These are phyloP conservation scores for Aspergillus conjunctus DNA, from an alignment of 495 filamentous ascomycete species.

Conservation along the genomic window DNA sequence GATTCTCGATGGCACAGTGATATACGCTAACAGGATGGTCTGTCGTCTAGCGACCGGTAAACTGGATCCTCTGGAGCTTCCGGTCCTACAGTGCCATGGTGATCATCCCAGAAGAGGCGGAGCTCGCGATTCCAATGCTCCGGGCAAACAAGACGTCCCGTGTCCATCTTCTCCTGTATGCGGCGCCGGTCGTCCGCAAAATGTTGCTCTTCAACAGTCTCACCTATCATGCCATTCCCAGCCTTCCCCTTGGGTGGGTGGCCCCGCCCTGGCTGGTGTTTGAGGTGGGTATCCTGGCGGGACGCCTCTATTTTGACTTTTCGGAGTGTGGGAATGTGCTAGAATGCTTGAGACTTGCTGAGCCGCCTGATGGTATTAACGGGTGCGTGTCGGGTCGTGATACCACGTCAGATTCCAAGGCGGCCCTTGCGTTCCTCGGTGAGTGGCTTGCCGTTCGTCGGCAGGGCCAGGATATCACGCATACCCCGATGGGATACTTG, in stretches of 20 bases:
- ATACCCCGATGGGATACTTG: constrained; percentile 58
- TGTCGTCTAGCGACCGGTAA: constrained; percentile 41
- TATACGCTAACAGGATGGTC: constrained; percentile 8
- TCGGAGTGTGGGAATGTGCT: constrained; percentile 35
- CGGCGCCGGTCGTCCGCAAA: constrained; percentile 5
- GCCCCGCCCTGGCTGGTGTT: constrained; percentile 47
- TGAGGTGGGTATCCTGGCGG: constrained; percentile 58
- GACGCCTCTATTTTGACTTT: constrained; percentile 55
- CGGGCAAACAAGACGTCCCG: constrained; percentile 12
- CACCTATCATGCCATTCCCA: constrained; percentile 9
- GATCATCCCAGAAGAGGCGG: constrained; percentile 58
- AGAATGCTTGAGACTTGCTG: constrained; percentile 22
- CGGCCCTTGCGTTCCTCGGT: constrained; percentile 38
- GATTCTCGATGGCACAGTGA: background rate
- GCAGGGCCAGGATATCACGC: constrained; percentile 52
- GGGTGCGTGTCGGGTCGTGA: background rate
- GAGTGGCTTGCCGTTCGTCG: constrained; percentile 55
- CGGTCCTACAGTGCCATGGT: constrained; percentile 44
- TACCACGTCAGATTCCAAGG: background rate
- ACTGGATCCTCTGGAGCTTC: constrained; percentile 51
- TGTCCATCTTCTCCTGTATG: constrained; percentile 15
- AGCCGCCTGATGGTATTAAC: background rate
- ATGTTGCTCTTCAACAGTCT: constrained; percentile 17
- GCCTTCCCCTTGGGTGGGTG: constrained; percentile 25
- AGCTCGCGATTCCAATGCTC: constrained; percentile 47